Base-by-base conservation (phyloP, 352 stramenopile species). In the Pythium brachiatum region DNA sequence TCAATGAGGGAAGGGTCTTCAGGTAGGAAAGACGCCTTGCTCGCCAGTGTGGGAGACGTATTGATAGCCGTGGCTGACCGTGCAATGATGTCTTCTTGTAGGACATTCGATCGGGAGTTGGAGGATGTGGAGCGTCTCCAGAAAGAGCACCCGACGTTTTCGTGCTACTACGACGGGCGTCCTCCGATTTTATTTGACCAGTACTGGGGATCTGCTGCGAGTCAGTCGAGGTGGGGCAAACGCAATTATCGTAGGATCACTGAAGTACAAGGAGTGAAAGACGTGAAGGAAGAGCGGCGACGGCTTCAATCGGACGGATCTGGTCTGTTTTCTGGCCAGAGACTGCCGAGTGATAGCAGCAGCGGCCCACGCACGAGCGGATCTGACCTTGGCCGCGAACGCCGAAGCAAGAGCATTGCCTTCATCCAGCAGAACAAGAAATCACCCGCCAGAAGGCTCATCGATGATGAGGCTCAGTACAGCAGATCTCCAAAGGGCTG, bases 341-440 rank as follows among this genome's bases (percentile, higher is more conserved):
- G 60, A 3, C 41, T 68, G 12, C 54, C 43, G 15, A 60, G 62
- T 25, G 75, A 75, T 21, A 46, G 16, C 32, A 58, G 57, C 27
- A 60, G 57, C 18, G 43, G 60, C 26, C 44, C 43, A 9, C 41
- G 26, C 36, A 56, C 12, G 20, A 34, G 47, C 9, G 15, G 54
- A 5, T 46, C 52, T 4, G 38, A 41, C 7, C 54, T 38, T 27
- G 56, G 58, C 8, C 65, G 65, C 1, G 64, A 74, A 20, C 69
- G 81, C 26, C 64, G 86, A 46, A 92, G 77, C 65, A 92, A 92
- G 64, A 94, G 83, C 50, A 90, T 83, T 2, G 81, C 73, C 27
- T 75, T 81, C 21, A 76, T 86, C 21, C 69, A 77, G 26, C 46
- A 73, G 12, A 76, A 58, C 38, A 86, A 44, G 44, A 63, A 76